These are phyloP conservation scores for Penicillium sp. DNA, from an alignment of 2,329 filamentous ascomycete genomes.

Conservation along the genomic window DNA sequence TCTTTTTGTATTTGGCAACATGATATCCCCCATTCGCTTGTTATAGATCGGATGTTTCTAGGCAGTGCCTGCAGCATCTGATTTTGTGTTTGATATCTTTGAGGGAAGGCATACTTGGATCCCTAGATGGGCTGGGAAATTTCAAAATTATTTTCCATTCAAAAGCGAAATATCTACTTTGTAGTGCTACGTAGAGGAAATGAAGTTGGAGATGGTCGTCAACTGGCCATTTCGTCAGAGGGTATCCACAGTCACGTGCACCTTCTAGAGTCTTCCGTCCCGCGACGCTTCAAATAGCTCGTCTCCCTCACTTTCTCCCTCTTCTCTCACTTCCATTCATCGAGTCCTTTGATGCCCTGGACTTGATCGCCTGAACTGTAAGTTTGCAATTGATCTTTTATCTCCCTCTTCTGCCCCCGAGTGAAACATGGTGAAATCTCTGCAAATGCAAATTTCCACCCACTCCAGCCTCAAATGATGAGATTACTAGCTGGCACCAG, in stretches of 20 bases:
- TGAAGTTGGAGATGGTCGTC: no score
- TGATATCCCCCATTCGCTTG: conserved; percentile 28
- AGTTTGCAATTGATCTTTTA: conserved; percentile 11
- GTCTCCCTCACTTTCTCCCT: conserved; percentile 11
- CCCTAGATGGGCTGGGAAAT: not conserved
- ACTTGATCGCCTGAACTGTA: conserved; percentile 19
- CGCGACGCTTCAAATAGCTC: conserved; percentile 23
- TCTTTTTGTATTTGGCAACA: conserved; percentile 12
- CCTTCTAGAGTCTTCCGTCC: conserved; percentile 45
- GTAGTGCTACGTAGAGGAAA: no score
- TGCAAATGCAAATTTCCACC: not conserved
- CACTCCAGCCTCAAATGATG: conserved; percentile 51
- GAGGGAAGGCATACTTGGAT: not conserved
- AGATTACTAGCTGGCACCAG: conserved; percentile 66
- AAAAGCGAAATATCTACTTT: no score
- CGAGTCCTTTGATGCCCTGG: conserved; percentile 8
- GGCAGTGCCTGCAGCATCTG: conserved; percentile 3
- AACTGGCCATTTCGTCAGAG: not conserved
- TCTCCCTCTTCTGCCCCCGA: conserved; percentile 1
- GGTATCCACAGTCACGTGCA: conserved; percentile 24
- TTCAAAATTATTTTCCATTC: no score
- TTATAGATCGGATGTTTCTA: conserved; percentile 16
- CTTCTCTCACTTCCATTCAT: conserved; percentile 17
- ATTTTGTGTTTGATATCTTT: not conserved
- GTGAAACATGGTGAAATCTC: conserved; percentile 1